These are phyloP conservation scores for Lactuca sativa DNA, from an alignment of 129 eudicot genomes.

Conservation along the genomic window DNA sequence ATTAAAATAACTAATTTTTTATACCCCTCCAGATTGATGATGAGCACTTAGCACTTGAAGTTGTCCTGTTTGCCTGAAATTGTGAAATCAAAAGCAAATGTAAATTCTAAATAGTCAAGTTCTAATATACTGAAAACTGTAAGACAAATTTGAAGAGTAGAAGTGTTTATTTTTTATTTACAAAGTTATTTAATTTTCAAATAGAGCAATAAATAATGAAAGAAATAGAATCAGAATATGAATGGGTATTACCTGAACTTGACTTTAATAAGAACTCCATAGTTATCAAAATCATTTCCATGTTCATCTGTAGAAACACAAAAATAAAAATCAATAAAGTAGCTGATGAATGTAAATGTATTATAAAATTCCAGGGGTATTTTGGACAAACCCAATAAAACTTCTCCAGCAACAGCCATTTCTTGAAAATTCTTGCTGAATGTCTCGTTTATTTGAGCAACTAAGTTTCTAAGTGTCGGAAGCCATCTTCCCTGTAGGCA, in stretches of 20 bases:
- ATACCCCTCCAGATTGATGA: slow-evolving; percentile 99
- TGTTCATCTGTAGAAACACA: slow-evolving; percentile 66
- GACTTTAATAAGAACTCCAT: slow-evolving; percentile 91
- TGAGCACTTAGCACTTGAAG: slow-evolving; percentile 96
- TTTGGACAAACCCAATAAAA: slow-evolving; percentile 57
- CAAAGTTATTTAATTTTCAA: neutral
- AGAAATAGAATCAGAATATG: slow-evolving; percentile 11
- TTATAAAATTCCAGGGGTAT: neutral
- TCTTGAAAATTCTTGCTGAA: slow-evolving; percentile 89
- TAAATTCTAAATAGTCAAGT: neutral
- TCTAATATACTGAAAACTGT: neutral
- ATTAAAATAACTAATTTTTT: neutral
- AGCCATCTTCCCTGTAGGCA: slow-evolving; percentile 82
- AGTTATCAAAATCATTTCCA: slow-evolving; percentile 70
- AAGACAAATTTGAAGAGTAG: neutral
- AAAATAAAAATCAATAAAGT: slow-evolving; percentile 20
- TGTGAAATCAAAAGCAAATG: slow-evolving; percentile 17
- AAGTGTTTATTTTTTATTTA: no score
- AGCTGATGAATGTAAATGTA: slow-evolving; percentile 4
- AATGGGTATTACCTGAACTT: slow-evolving; percentile 71
- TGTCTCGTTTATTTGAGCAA: slow-evolving; percentile 74
- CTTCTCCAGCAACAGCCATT: slow-evolving; percentile 99
- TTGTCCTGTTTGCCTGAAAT: slow-evolving; percentile 73
- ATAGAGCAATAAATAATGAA: slow-evolving; percentile 2
- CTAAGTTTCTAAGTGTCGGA: slow-evolving; percentile 83